Percentiles rank a stretch among this genome's conserved stretches.
phyloP scores from a whole-genome alignment of 345 rosid species.

The Citropsis articulata region DNA sequence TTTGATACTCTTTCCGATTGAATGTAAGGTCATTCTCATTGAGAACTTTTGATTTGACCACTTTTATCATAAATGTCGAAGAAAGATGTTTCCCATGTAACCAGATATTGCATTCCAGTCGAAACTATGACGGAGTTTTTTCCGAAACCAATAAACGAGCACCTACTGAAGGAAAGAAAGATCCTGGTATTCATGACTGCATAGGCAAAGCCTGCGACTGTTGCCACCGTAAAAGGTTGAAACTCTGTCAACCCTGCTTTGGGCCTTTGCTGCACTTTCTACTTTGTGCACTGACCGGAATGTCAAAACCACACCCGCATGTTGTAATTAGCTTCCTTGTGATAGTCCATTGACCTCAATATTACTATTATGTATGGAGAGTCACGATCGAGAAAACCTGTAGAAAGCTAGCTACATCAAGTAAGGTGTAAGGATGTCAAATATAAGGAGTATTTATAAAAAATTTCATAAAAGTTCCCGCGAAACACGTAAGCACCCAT shows the following conservation, averaged over 20 bases:
- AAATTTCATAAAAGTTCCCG: constrained; percentile 19
- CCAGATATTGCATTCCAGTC: background rate
- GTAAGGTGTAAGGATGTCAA: constrained; percentile 30
- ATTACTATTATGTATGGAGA: too few species aligned
- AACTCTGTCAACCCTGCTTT: constrained; percentile 17
- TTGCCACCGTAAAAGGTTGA: background rate
- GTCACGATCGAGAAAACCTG: background rate
- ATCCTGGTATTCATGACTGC: constrained; percentile 20
- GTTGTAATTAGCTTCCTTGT: too few species aligned
- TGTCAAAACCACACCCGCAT: too few species aligned
- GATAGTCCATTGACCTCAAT: too few species aligned
- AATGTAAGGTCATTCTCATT: background rate
- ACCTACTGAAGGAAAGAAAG: constrained; percentile 21
- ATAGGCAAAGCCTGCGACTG: constrained; percentile 25
- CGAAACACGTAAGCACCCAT: constrained; percentile 35
- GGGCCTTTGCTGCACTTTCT: background rate
- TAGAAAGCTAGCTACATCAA: constrained; percentile 27
- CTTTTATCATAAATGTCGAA: constrained; percentile 5
- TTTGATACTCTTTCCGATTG: constrained; percentile 5
- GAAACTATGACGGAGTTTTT: background rate
- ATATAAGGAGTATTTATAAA: constrained; percentile 27
- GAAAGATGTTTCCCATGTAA: background rate
- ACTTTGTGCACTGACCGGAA: too few species aligned
- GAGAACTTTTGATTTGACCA: constrained; percentile 8
- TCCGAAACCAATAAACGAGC: constrained; percentile 8